These are phyloP conservation scores for Comarum palustre DNA, from an alignment of 306 rosid species.

Conservation along the genomic window DNA sequence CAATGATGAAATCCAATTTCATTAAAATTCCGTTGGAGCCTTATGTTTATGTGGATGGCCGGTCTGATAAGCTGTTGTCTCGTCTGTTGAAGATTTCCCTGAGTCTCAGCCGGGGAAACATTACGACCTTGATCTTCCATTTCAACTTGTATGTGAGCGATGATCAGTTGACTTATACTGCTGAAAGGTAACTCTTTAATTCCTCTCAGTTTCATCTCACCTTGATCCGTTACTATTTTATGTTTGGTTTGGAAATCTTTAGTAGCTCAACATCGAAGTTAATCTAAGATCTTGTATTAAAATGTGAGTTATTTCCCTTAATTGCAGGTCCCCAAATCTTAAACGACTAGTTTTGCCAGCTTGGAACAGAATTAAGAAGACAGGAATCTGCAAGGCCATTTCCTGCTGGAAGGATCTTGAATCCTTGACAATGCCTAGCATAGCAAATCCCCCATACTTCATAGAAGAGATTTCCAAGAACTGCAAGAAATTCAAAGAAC, in stretches of 20 bases:
- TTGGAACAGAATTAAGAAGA: conserved; percentile 74
- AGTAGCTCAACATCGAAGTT: not conserved
- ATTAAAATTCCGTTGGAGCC: conserved; percentile 76
- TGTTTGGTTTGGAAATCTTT: not conserved
- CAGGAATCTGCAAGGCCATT: conserved; percentile 75
- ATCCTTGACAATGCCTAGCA: conserved; percentile 75
- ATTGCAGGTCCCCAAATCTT: conserved; percentile 54
- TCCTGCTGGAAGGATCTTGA: conserved; percentile 62
- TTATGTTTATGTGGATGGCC: conserved; percentile 59
- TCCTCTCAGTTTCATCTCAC: not conserved
- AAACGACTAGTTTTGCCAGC: conserved; percentile 72
- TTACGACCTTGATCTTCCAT: conserved; percentile 60
- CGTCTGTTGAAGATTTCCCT: conserved; percentile 60
- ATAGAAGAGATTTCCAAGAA: conserved; percentile 55
- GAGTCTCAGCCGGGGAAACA: conserved; percentile 56
- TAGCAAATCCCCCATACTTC: conserved; percentile 61
- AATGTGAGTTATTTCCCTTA: conserved; percentile 18
- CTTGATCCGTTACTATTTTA: not conserved
- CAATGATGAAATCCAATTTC: conserved; percentile 61
- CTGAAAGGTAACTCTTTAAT: conserved; percentile 61
- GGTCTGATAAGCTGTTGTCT: conserved; percentile 51
- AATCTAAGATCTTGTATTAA: too few species aligned
- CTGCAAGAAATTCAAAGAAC: conserved; percentile 62
- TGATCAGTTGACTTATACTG: conserved; percentile 70
- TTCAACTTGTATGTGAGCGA: conserved; percentile 64